A percentile compares a stretch with the other conserved stretches of the same genome.
These are phyloP conservation scores for Gastrolobium villosum DNA, from an alignment of 306 rosid genomes.

Conservation along the genomic window DNA sequence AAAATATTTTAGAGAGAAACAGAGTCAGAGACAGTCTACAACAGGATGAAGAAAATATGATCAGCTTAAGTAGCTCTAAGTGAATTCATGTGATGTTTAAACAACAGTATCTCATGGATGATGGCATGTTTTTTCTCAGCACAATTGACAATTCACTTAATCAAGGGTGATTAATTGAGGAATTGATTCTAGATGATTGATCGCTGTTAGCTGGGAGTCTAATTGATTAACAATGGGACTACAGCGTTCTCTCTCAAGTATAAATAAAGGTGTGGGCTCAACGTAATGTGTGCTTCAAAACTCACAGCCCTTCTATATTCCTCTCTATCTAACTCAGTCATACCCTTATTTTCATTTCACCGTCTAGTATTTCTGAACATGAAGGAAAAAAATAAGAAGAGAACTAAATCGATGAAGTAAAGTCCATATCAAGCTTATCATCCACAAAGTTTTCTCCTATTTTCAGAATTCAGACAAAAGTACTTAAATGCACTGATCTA, in stretches of 20 bases:
- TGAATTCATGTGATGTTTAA: conserved; percentile 30
- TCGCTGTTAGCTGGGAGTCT: not conserved
- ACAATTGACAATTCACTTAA: conserved; percentile 14
- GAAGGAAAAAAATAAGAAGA: not conserved
- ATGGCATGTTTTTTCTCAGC: conserved; percentile 23
- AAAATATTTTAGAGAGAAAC: not conserved
- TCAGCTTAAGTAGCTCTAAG: conserved; percentile 39
- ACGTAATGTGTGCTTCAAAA: not conserved
- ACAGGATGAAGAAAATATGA: conserved; percentile 19
- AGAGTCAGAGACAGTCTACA: conserved; percentile 16
- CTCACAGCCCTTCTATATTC: not conserved
- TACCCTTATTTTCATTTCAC: not conserved
- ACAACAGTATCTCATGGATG: conserved; percentile 21
- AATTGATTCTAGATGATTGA: conserved; percentile 5
- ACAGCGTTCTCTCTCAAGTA: not conserved
- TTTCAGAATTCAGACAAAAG: not conserved
- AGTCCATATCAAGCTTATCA: not conserved
- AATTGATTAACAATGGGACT: not conserved
- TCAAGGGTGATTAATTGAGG: not conserved
- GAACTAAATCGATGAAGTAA: not conserved
- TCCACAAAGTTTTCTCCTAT: too few relatives aligned
- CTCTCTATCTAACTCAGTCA: not conserved
- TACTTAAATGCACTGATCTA: not conserved
- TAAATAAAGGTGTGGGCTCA: not conserved
- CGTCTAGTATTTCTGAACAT: not conserved